Evolutionary conservation across 805 yeast genomes (phyloP), one percentile per base, ranked within the genome.

Genomic region (Kluyveromyces nonfermentans): DNA sequence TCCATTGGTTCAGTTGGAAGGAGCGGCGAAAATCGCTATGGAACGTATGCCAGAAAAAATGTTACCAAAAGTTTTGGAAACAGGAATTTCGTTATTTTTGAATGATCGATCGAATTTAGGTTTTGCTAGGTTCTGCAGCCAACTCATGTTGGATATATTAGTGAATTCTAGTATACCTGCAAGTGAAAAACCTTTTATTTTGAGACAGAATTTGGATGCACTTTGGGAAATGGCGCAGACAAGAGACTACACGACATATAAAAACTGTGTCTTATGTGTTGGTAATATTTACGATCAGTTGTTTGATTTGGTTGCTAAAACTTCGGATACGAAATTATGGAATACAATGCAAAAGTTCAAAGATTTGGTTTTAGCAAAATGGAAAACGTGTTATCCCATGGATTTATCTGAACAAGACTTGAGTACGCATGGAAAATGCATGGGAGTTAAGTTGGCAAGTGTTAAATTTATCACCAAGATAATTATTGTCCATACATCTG

Each of bases 391-490:
- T 7, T 78, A 70, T 51, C 87, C 86, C 4, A 68, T 78, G 44
- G 60, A 65, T 17, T 63, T 71, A 14, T 63, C 70, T 16, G 55
- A 50, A 30, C 48, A 45, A 67, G 69, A 36, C 42, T 45, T 41
- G 43, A 68, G 70, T 32, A 80, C 76, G 51, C 52, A 62, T 25
- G 55, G 67, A 31, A 72, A 80, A 58, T 73, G 78, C 38, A 62
- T 78, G 33, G 78, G 82, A 12, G 67, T 79, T 38, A 78, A 75
- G 59, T 64, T 84, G n/a, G 80, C 89, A 22, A 69, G 82, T n/a
- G 67, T 82, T 42, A 85, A 83, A 62, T 78, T 89, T 46, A 74
- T 86, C 9, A 77, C 77, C n/a, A 72, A 72, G 43, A 63, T 80
- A 4, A 69, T 80, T 12, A 67, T 71, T 31, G 71, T 75, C 1